A percentile compares a stretch with the other conserved stretches of the same genome.
Conservation (phyloP, 805 yeast species). For the Candida gorgasii region DNA sequence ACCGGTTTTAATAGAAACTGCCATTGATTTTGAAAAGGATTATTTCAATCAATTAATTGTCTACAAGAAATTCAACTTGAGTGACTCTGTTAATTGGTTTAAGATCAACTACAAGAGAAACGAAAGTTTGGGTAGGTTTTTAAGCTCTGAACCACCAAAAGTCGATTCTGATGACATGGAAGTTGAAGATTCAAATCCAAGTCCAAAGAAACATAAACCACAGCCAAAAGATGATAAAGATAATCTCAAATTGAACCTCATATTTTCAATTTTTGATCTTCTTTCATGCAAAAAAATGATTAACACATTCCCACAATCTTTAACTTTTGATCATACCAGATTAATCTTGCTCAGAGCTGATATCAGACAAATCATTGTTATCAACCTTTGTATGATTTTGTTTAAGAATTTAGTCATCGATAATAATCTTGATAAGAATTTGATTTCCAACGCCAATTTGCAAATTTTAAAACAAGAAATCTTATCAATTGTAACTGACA, state of each 20-base stretch:
- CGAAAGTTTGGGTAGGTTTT: slow-evolving; percentile 6
- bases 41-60: slow-evolving; percentile 59
- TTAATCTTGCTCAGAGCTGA: slow-evolving; percentile 79
- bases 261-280: slow-evolving; percentile 58
- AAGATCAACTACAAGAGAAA: slow-evolving; percentile 33
- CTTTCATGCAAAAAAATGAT: slow-evolving; percentile 80
- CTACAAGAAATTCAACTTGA: slow-evolving; percentile 59
- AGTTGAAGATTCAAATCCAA: background rate
- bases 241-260: slow-evolving; percentile 17
- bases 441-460: slow-evolving; percentile 37
- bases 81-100: slow-evolving; percentile 69
- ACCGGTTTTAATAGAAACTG: slow-evolving; percentile 82
- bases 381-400: slow-evolving; percentile 69
- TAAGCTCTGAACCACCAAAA: too few species aligned
- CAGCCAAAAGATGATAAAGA: background rate
- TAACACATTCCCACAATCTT: slow-evolving; percentile 77
- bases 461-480: slow-evolving; percentile 65
- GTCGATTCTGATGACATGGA: slow-evolving; percentile 5
- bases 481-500: slow-evolving; percentile 77
- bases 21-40: slow-evolving; percentile 85
- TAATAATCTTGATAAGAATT: slow-evolving; percentile 25
- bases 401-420: slow-evolving; percentile 63
- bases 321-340: slow-evolving; percentile 83
- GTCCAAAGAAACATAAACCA: slow-evolving; percentile 6
- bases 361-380: slow-evolving; percentile 79